Conservation (phyloP, 2,329 filamentous ascomycete species). For the Botrytis fragariae region DNA sequence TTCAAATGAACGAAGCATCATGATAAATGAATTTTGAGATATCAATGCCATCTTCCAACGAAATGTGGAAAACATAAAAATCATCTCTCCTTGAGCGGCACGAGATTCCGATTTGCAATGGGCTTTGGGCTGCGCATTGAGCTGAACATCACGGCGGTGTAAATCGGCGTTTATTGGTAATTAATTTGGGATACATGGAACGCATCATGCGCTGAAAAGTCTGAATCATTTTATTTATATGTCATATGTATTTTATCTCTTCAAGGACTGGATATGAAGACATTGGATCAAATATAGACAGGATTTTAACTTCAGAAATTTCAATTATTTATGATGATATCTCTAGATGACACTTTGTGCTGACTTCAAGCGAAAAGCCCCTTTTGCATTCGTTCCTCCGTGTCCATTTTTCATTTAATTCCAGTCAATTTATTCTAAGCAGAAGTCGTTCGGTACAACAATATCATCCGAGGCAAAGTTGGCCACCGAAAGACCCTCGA, state of each 20-base stretch:
- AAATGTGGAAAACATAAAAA: neutral
- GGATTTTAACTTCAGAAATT: neutral
- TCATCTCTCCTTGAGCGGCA: neutral
- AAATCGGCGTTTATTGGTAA: neutral
- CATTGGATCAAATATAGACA: neutral
- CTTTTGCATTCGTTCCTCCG: neutral
- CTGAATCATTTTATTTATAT: neutral
- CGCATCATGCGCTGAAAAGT: conserved; percentile 9
- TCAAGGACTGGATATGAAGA: neutral
- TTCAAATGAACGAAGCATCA: conserved; percentile 48
- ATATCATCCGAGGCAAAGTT: neutral
- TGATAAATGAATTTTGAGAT: conserved; percentile 13
- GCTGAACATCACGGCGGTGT: neutral
- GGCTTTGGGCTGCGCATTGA: neutral
- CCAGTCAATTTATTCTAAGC: neutral
- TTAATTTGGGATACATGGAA: conserved; percentile 3
- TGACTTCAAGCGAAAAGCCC: conserved; percentile 6
- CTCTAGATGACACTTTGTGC: neutral
- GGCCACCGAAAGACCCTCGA: neutral
- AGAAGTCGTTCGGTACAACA: neutral
- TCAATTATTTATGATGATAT: neutral
- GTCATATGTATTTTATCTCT: neutral
- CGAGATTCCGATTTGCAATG: neutral
- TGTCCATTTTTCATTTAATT: neutral
- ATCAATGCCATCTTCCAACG: neutral